Evolutionary conservation across 768 basidiomycete species (phyloP).

Genomic region (Mycena amicta): DNA sequence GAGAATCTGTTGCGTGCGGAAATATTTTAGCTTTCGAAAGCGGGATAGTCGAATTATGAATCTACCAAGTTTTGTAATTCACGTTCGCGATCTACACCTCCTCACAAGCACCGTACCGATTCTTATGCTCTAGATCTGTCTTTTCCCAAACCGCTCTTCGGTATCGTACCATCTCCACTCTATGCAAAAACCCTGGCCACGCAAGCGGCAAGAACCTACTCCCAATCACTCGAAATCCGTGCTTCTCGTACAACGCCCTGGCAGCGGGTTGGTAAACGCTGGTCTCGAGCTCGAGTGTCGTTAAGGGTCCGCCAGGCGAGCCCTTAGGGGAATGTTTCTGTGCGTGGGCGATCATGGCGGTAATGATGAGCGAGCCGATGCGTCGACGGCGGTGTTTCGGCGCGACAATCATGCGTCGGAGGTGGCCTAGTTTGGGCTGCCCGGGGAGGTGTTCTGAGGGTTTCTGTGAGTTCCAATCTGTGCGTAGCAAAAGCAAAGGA

Average conservation of each 20-base stretch:
- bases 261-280: conserved; percentile 20
- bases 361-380: conserved; percentile 21
- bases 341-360: conserved; percentile 16
- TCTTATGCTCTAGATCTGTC: no score
- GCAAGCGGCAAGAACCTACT: background rate
- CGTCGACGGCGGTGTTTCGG: conserved; percentile 18
- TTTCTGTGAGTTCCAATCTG: background rate
- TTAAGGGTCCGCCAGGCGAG: background rate
- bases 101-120: no score
- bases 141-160: no score
- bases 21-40: no score
- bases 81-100: no score
- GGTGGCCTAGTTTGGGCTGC: conserved; percentile 11
- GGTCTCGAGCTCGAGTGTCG: conserved; percentile 20
- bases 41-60: no score
- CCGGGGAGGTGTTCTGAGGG: conserved; percentile 5
- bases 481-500: background rate
- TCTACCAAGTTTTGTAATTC: no score
- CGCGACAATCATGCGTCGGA: conserved; percentile 27
- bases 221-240: conserved; percentile 15
- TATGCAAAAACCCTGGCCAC: background rate
- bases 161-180: no score
- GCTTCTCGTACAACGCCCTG: conserved; percentile 19
- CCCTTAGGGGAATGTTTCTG: background rate
- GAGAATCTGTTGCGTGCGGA: no score